Conservation (phyloP, 2,329 filamentous ascomycete genomes). For the Aurifilum marmelostoma region DNA sequence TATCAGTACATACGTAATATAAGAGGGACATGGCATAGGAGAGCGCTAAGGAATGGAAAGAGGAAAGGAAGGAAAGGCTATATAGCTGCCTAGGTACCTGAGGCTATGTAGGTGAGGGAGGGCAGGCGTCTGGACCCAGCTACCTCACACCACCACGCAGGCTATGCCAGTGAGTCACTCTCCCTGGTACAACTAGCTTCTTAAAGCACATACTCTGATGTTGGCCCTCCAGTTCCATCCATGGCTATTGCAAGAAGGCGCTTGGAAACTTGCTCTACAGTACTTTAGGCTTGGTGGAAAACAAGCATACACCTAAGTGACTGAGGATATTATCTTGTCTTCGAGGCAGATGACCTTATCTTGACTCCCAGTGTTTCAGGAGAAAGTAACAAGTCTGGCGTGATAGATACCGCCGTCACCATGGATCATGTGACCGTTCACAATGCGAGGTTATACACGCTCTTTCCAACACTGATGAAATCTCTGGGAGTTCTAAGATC, state of each 20-base stretch:
- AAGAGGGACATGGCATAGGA: no score
- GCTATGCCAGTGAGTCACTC: no score
- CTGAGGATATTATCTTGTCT: constrained; percentile 57
- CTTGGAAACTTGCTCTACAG: constrained; percentile 42
- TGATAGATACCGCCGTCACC: constrained; percentile 35
- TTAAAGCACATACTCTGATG: constrained; percentile 43
- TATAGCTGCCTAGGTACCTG: no score
- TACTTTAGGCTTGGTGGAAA: constrained; percentile 62
- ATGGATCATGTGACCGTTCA: constrained; percentile 42
- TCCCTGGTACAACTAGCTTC: constrained; percentile 47
- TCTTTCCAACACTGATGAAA: constrained; percentile 32
- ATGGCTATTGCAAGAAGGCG: constrained; percentile 46
- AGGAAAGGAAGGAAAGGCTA: no score
- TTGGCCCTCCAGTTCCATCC: constrained; percentile 44
- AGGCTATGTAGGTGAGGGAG: no score
- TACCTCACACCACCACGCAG: no score
- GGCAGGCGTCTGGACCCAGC: no score
- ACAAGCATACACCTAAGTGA: constrained; percentile 52
- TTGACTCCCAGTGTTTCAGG: constrained; percentile 44
- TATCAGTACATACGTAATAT: no score
- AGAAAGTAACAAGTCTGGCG: constrained; percentile 20
- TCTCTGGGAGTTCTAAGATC: constrained; percentile 34
- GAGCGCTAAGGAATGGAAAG: no score
- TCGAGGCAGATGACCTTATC: constrained; percentile 50
- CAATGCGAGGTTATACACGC: constrained; percentile 57